These are phyloP conservation scores for Pinus tabuliformis DNA, from an alignment of 75 land plant genomes.

Conservation along the genomic window DNA sequence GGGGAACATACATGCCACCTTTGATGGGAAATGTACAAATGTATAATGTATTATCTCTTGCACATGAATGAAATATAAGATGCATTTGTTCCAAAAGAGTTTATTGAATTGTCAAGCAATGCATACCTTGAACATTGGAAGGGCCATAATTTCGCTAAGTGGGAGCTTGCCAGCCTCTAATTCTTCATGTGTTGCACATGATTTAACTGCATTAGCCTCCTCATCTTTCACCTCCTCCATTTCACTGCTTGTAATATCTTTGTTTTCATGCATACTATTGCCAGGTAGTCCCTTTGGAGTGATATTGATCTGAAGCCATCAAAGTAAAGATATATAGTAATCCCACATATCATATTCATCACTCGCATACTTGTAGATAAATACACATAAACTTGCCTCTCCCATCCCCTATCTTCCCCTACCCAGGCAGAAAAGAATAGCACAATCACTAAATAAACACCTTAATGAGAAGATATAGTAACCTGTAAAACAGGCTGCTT, in stretches of 20 bases:
- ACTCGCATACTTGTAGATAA: too few relatives aligned
- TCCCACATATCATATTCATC: background rate
- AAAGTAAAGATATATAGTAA: background rate
- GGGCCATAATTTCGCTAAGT: slow-evolving; percentile 70
- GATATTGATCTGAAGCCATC: slow-evolving; percentile 65
- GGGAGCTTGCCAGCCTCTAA: slow-evolving; percentile 72
- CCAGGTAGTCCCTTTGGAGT: slow-evolving; percentile 40
- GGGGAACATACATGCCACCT: too few relatives aligned
- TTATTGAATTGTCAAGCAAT: too few relatives aligned
- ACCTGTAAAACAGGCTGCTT: slow-evolving; percentile 89
- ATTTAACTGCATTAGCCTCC: slow-evolving; percentile 20
- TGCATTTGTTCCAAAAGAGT: too few relatives aligned
- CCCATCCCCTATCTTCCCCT: too few relatives aligned
- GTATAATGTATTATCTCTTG: too few relatives aligned
- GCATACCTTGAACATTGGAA: slow-evolving; percentile 89
- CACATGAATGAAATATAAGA: too few relatives aligned
- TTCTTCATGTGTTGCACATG: slow-evolving; percentile 60
- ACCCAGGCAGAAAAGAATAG: too few relatives aligned
- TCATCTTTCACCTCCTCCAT: slow-evolving; percentile 22
- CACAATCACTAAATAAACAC: background rate
- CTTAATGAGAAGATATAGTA: background rate
- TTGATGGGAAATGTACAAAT: too few relatives aligned
- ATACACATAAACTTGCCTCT: too few relatives aligned
- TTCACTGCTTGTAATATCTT: slow-evolving; percentile 12
- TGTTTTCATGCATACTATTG: slow-evolving; percentile 21